Conservation (phyloP, 139 green algal species). For the Gonium pectorale region DNA sequence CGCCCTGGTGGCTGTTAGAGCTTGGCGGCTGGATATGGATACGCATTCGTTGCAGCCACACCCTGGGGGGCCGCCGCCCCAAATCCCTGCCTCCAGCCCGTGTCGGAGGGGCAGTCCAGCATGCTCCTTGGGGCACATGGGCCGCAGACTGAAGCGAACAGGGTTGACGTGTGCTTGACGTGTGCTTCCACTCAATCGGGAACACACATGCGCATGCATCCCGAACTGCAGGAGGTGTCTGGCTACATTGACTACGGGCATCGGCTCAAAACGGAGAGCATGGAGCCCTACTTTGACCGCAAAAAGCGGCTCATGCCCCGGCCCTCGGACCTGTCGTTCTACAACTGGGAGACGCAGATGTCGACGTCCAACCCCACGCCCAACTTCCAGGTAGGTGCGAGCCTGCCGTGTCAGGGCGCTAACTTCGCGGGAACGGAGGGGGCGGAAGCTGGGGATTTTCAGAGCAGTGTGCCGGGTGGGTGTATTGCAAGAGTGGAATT, state of each 20-base stretch:
- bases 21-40: too few relatives aligned
- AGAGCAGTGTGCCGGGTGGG: too few relatives aligned
- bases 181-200: background rate
- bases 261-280: constrained; percentile 74
- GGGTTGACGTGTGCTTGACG: background rate
- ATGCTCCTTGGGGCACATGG: too few relatives aligned
- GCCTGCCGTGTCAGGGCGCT: too few relatives aligned
- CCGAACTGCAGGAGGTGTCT: constrained; percentile 73
- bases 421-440: background rate
- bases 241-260: constrained; percentile 94
- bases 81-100: too few relatives aligned
- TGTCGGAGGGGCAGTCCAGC: too few relatives aligned
- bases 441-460: too few relatives aligned
- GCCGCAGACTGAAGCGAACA: too few relatives aligned
- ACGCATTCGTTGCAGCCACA: too few relatives aligned
- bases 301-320: constrained; percentile 84
- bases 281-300: constrained; percentile 85
- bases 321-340: constrained; percentile 88
- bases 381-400: constrained; percentile 83
- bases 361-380: constrained; percentile 82
- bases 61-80: too few relatives aligned
- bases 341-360: constrained; percentile 95
- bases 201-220: background rate
- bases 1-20: too few relatives aligned
- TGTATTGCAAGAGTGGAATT: too few relatives aligned